These are phyloP conservation scores for Ustilago crameri DNA, from an alignment of 1,284 basidiomycete genomes.

Conservation along the genomic window DNA sequence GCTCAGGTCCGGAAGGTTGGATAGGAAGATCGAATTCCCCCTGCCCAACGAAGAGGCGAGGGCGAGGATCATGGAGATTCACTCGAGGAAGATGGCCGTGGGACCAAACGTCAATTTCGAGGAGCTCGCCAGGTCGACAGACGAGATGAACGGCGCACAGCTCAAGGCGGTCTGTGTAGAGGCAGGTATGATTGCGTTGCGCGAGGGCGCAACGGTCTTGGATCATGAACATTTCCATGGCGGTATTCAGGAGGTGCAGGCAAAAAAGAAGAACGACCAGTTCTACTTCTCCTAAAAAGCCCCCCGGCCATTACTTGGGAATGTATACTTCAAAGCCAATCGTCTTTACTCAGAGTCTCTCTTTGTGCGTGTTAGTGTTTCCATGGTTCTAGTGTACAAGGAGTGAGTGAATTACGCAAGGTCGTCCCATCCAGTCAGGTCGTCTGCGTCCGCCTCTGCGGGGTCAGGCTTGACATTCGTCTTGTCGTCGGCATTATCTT, in stretches of 20 bases:
- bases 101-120: constrained; percentile 80
- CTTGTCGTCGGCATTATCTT: constrained; percentile 5
- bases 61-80: constrained; percentile 80
- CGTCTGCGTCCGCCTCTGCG: constrained; percentile 1
- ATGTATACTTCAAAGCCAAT: too few species aligned
- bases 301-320: too few species aligned
- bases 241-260: constrained; percentile 68
- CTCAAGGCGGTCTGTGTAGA: constrained; percentile 77
- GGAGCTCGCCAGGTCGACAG: constrained; percentile 79
- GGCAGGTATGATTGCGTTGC: constrained; percentile 96
- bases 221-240: constrained; percentile 68
- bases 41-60: constrained; percentile 80
- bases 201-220: constrained; percentile 83
- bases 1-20: constrained; percentile 79
- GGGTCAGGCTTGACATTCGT: constrained; percentile 19
- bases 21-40: constrained; percentile 84
- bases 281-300: constrained; percentile 59
- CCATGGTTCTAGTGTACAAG: too few species aligned
- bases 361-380: too few species aligned
- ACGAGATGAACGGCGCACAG: constrained; percentile 81
- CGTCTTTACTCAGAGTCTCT: too few species aligned
- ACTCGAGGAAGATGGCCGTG: constrained; percentile 91
- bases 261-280: constrained; percentile 68
- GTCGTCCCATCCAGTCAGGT: constrained; percentile 48
- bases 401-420: constrained; percentile 9